Base-by-base conservation (phyloP, 257 asterid genomes). In the Jaltomata sinuosa region DNA sequence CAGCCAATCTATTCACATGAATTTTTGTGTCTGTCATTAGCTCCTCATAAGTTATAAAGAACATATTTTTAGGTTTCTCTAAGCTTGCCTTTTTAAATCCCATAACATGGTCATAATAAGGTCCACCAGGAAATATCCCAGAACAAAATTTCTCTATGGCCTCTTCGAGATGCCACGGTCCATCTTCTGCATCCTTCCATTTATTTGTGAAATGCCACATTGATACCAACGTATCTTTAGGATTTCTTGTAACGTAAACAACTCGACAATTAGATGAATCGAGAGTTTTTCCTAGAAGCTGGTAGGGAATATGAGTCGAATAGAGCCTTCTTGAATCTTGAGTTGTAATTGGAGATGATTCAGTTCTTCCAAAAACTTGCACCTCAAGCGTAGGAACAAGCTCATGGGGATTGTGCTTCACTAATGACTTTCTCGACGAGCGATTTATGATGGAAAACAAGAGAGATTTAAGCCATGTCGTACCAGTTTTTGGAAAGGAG, bases 391-490 rank as follows among this genome's bases (percentile, higher is more conserved):
- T 64, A 2, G 61, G 85, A n/a, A 83, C 80, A 83, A 62, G 78
- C 1, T 25, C 65, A 50, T 67, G 80, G 45, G 85, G 80, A 38
- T 83, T 67, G 38, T 67, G 72, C 27, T 67, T 45, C 52, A 68
- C 19, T 18, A 83, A 27, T 34, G 54, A 69, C 34, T 83, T 49
- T 18, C 22, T 22, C 27, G 80, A 69, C 10, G 81, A 50, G 25
- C 47, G 69, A 45, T 68, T 49, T 3, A 19, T 16, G 42, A 83
- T 83, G 53, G 80, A 67, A 54, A 29, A 31, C 1, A 83, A 22
- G 3, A 83, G 85, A 52, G 69, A 54, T 83, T 83, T 83, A 7
- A 83, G 85, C 85, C 85, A 83, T 50, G 81, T 83, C 7, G 85
- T 83, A 15, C 85, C 85, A 42, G 55, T 83, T 68, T 83, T 83